Evolutionary conservation across 306 rosid species (phyloP).

Genomic region (Corylus heterophylla): DNA sequence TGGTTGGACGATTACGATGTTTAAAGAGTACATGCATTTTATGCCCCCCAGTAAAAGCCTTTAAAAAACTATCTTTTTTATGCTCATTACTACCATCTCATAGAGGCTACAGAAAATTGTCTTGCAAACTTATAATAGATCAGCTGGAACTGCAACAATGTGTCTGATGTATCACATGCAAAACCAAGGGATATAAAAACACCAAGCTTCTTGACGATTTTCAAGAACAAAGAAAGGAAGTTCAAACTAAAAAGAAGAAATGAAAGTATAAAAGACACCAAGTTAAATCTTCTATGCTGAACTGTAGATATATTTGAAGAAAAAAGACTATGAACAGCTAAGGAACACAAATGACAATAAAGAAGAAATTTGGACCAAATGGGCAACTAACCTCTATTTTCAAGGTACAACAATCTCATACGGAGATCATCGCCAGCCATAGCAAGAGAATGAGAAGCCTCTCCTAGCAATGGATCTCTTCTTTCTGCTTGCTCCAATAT

Average conservation of each 20-base stretch:
- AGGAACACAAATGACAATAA: not conserved
- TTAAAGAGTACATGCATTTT: not conserved
- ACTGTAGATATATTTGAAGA: not conserved
- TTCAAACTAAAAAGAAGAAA: not conserved
- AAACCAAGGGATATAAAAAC: not conserved
- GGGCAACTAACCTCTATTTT: slow-evolving; percentile 55
- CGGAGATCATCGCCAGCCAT: slow-evolving; percentile 69
- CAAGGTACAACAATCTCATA: slow-evolving; percentile 66
- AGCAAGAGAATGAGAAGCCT: slow-evolving; percentile 68
- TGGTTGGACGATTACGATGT: not conserved
- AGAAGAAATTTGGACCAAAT: not conserved
- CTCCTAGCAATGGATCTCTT: slow-evolving; percentile 65
- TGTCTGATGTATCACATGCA: not conserved
- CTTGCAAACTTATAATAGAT: not conserved
- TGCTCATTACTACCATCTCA: not conserved
- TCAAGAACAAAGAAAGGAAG: not conserved
- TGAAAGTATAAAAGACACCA: not conserved
- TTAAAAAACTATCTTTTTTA: not conserved
- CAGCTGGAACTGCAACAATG: not conserved
- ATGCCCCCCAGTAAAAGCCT: not conserved
- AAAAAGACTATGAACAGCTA: not conserved
- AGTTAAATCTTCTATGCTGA: not conserved
- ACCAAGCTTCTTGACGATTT: not conserved
- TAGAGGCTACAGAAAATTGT: not conserved
- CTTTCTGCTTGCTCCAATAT: slow-evolving; percentile 79